Conservation (phyloP, 176 grass and related monocot genomes). For the Tuctoria greenei region DNA sequence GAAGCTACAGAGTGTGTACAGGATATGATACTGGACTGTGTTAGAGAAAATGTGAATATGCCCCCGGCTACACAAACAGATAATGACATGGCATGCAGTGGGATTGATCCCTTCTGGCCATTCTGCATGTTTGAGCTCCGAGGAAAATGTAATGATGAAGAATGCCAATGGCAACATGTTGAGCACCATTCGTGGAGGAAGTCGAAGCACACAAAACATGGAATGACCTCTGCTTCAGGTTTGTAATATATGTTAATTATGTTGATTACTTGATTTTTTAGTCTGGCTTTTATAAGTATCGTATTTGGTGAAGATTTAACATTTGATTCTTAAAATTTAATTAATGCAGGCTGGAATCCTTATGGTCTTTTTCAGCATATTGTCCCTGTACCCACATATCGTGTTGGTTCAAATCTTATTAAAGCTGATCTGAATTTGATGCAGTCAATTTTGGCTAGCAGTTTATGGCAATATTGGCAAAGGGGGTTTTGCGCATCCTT, state of each 20-base stretch:
- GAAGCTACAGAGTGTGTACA: conserved; percentile 32
- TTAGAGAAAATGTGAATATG: conserved; percentile 30
- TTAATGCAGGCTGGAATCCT: conserved; percentile 42
- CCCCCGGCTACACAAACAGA: conserved; percentile 33
- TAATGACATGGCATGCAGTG: conserved; percentile 24
- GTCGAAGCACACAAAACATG: conserved; percentile 36
- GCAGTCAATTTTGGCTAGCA: conserved; percentile 65
- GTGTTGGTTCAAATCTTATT: conserved; percentile 80
- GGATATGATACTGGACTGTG: conserved; percentile 35
- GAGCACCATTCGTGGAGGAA: conserved; percentile 67
- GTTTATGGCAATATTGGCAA: conserved; percentile 95
- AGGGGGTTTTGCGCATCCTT: conserved; percentile 88
- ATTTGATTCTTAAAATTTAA: conserved; percentile 30
- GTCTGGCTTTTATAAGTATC: conserved; percentile 12
- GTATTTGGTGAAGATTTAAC: conserved; percentile 24
- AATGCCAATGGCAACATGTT: conserved; percentile 88
- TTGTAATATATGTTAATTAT: conserved; percentile 33
- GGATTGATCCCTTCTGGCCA: conserved; percentile 88
- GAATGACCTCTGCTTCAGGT: conserved; percentile 51
- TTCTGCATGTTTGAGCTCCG: conserved; percentile 98
- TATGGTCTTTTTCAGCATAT: conserved; percentile 52
- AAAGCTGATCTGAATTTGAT: conserved; percentile 71
- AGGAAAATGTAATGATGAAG: conserved; percentile 98
- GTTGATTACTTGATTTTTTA: conserved; percentile 5
- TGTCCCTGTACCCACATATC: conserved; percentile 69